phyloP scores from a whole-genome alignment of 2,329 filamentous ascomycete species.

The Diaporthe sp. region DNA sequence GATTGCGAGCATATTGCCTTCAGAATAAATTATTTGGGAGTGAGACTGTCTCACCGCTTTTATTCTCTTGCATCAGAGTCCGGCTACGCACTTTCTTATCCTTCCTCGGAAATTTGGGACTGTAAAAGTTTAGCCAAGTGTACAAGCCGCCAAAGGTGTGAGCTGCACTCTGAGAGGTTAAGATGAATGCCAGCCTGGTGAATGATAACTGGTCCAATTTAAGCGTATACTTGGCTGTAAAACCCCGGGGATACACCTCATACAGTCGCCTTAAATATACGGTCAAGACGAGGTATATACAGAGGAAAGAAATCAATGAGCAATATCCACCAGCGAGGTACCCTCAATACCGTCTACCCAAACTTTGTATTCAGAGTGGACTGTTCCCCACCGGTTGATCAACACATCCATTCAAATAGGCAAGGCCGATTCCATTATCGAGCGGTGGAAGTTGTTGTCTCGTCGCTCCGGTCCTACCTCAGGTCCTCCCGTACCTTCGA shows the following conservation, averaged over 20 bases:
- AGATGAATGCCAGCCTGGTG: neutral
- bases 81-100: too few relatives aligned
- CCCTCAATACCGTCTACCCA: neutral
- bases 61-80: too few relatives aligned
- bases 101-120: too few relatives aligned
- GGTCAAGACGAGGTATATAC: neutral
- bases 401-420: neutral
- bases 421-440: neutral
- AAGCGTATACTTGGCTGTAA: neutral
- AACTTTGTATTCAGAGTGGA: neutral
- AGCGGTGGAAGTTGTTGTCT: neutral
- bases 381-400: neutral
- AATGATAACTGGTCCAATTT: neutral
- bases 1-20: too few relatives aligned
- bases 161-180: too few relatives aligned
- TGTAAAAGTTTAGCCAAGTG: too few relatives aligned
- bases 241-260: neutral
- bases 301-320: neutral
- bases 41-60: too few relatives aligned
- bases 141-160: too few relatives aligned
- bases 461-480: neutral
- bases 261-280: neutral
- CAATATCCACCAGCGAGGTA: neutral
- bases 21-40: too few relatives aligned
- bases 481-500: conserved; percentile 7